A percentile compares a stretch with the other conserved stretches of the same genome.
Conservation (phyloP, 2,329 filamentous ascomycete species). For the Podosphaera leucotricha region DNA sequence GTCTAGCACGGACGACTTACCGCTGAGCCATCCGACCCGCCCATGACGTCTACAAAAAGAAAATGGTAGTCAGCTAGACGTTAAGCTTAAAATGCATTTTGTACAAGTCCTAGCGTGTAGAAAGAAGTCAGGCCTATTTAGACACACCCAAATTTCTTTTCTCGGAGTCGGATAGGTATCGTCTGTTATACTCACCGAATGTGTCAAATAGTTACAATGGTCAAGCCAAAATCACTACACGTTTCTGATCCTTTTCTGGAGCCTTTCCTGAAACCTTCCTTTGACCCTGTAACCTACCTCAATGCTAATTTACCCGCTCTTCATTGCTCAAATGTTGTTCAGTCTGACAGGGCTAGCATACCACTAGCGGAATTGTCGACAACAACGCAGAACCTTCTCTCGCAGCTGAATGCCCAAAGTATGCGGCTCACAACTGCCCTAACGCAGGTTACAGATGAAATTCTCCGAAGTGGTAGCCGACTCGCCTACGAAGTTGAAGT, state of each 20-base stretch:
- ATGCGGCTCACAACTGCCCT: slow-evolving; percentile 58
- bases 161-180: too few species aligned
- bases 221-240: slow-evolving; percentile 26
- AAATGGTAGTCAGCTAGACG: too few species aligned
- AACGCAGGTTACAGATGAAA: slow-evolving; percentile 83
- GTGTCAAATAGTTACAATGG: background rate
- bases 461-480: slow-evolving; percentile 65
- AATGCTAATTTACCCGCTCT: slow-evolving; percentile 57
- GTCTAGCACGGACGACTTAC: too few species aligned
- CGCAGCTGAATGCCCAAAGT: slow-evolving; percentile 73
- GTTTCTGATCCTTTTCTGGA: slow-evolving; percentile 48
- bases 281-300: slow-evolving; percentile 68
- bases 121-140: too few species aligned
- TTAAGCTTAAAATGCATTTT: too few species aligned
- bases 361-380: slow-evolving; percentile 55
- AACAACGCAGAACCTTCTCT: slow-evolving; percentile 63
- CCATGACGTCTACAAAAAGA: too few species aligned
- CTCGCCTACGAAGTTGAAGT: slow-evolving; percentile 90
- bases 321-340: slow-evolving; percentile 13
- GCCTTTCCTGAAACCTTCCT: slow-evolving; percentile 51
- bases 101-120: too few species aligned
- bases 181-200: too few species aligned
- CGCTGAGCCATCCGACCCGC: too few species aligned
- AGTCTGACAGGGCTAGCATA: slow-evolving; percentile 17
- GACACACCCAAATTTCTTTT: too few species aligned